Evolutionary conservation across 2,329 filamentous ascomycete species (phyloP).

Genomic region (Alternaria novae-zelandiae): DNA sequence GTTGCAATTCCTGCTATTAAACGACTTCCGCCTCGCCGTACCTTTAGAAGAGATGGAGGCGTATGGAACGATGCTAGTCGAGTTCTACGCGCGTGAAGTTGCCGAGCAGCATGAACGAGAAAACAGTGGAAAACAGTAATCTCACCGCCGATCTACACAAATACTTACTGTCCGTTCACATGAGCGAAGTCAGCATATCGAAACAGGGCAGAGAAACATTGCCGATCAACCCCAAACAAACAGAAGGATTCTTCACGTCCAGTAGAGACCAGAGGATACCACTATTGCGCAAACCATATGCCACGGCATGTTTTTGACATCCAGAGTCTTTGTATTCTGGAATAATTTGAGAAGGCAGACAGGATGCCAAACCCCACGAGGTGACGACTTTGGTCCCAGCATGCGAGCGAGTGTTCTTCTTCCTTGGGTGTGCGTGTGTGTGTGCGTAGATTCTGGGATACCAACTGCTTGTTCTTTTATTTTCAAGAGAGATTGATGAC

Average conservation of each 20-base stretch:
- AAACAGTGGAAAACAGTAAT: slow-evolving; percentile 21
- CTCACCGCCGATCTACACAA: not conserved
- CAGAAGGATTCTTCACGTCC: not conserved
- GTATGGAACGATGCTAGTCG: slow-evolving; percentile 97
- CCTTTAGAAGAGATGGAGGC: slow-evolving; percentile 95
- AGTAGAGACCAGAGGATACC: slow-evolving; percentile 4
- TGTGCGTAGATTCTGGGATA: slow-evolving; percentile 27
- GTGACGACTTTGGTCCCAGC: slow-evolving; percentile 10
- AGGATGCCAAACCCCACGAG: not conserved
- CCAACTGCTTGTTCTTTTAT: slow-evolving; percentile 12
- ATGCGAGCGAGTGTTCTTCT: slow-evolving; percentile 10
- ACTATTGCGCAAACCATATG: slow-evolving; percentile 6
- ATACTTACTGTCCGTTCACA: not conserved
- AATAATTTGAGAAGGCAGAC: slow-evolving; percentile 2
- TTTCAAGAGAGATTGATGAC: slow-evolving; percentile 12
- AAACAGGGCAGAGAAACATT: not conserved
- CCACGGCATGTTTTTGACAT: slow-evolving; percentile 4
- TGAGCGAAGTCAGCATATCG: not conserved
- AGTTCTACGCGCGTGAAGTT: slow-evolving; percentile 94
- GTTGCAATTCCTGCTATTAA: slow-evolving; percentile 91
- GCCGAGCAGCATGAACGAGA: slow-evolving; percentile 64
- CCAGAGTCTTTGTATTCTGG: slow-evolving; percentile 9
- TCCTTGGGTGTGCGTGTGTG: slow-evolving; percentile 5
- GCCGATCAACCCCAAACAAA: not conserved
- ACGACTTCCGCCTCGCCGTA: slow-evolving; percentile 93